Evolutionary conservation across 2,329 filamentous ascomycete species (phyloP).

Genomic region (Cercospora zeina): DNA sequence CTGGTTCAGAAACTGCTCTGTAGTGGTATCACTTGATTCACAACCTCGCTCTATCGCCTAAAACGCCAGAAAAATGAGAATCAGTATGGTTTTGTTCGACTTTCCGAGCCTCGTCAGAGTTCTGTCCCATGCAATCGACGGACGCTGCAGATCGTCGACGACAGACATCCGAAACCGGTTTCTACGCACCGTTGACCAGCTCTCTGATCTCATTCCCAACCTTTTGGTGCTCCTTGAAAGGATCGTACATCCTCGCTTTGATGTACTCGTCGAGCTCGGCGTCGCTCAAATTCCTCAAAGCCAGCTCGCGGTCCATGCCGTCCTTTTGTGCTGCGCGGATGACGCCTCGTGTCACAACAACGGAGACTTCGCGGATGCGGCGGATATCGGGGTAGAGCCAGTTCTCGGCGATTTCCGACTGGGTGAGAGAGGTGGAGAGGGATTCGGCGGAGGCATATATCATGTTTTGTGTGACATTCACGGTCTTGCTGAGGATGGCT

Average conservation of each 20-base stretch:
- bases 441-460: slow-evolving; percentile 90
- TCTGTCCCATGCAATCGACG: slow-evolving; percentile 10
- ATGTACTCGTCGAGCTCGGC: slow-evolving; percentile 70
- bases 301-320: slow-evolving; percentile 57
- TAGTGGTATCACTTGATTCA: neutral
- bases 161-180: slow-evolving; percentile 13
- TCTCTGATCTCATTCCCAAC: slow-evolving; percentile 38
- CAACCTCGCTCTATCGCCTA: slow-evolving; percentile 12
- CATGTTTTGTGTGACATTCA: slow-evolving; percentile 89
- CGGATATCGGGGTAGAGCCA: slow-evolving; percentile 87
- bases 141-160: neutral
- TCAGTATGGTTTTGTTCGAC: neutral
- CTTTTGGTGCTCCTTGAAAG: slow-evolving; percentile 49
- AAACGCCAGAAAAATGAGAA: neutral
- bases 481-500: slow-evolving; percentile 85
- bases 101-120: neutral
- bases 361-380: slow-evolving; percentile 85
- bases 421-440: slow-evolving; percentile 73
- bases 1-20: too few species aligned
- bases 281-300: slow-evolving; percentile 67
- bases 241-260: slow-evolving; percentile 53
- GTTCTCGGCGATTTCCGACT: slow-evolving; percentile 77
- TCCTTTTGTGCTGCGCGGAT: slow-evolving; percentile 87
- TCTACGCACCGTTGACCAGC: slow-evolving; percentile 16
- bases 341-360: slow-evolving; percentile 83